Evolutionary conservation across 2,329 filamentous ascomycete genomes (phyloP), one percentile per base, ranked within the genome.

Genomic region (Cladosporium sp.): DNA sequence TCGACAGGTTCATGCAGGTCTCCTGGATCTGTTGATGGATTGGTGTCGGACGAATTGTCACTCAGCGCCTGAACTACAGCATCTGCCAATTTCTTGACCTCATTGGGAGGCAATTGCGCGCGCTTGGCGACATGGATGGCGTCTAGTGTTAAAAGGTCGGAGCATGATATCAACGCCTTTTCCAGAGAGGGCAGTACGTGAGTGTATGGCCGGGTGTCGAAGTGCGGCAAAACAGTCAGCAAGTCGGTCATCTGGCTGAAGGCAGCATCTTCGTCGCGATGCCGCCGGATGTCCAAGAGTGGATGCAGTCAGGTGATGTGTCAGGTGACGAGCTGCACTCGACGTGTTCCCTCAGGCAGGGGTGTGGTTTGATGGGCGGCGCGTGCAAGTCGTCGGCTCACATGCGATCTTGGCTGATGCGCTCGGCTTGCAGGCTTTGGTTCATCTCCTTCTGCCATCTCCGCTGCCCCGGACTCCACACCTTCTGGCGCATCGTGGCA

Each of bases 121-220:
- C 90, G 88, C 77, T 89, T 94, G 59, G 91, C 91, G 64, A 97
- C 84, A 69, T 96, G 89, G 61, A 87, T 80, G 3, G 87, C 82
- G 69, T 96, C 90, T 62, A 95, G 86, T 2, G 90, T 90, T 67
- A 99, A 82, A 51, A 99, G 83, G 72, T 99, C 94, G 66, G 85
- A 86, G 34, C 89, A 89, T 25, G 89, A 89, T 70, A 99, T 80
- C 54, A 82, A 80, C 67, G 89, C 85, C 72, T 84, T 85, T 76
- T 97, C 93, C 58, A 97, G 83, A 20, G 86, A 85, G 2, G 90
- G 87, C 34, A 97, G 76, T 49, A 97, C 85, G 69, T 88, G 85
- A 42, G 86, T 80, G 76, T 89, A 93, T 62, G 82, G 82, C 70
- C 83, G 81, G 64, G 84, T 81, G 61, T 88, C 83, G 71, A 97